These are phyloP conservation scores for Fraxinus platypoda DNA, from an alignment of 305 asterid species.

Conservation along the genomic window DNA sequence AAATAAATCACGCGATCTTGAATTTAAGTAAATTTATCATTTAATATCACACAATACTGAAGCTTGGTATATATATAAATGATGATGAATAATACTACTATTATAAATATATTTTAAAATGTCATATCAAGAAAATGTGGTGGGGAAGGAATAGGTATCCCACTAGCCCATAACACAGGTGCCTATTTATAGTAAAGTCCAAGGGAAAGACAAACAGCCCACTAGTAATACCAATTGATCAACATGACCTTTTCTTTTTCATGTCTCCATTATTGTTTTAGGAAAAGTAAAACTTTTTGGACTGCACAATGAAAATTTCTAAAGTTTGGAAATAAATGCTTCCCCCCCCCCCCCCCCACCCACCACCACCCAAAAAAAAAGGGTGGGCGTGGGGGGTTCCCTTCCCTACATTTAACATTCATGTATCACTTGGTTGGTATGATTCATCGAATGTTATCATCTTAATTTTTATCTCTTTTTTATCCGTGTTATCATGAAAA, in stretches of 20 bases:
- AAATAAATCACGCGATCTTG: too few species aligned
- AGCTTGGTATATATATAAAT: too few species aligned
- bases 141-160: constrained; percentile 16
- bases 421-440: neutral
- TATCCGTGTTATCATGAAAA: neutral
- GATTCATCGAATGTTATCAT: constrained; percentile 12
- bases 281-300: constrained; percentile 10
- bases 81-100: too few species aligned
- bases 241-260: constrained; percentile 15
- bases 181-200: constrained; percentile 40
- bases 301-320: neutral
- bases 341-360: neutral
- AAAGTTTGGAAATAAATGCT: neutral
- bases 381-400: too few species aligned
- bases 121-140: constrained; percentile 11
- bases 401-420: constrained; percentile 17
- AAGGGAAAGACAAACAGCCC: constrained; percentile 30
- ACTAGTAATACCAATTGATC: constrained; percentile 18
- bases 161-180: constrained; percentile 22
- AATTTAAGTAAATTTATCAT: too few species aligned
- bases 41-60: too few species aligned
- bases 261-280: constrained; percentile 32
- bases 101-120: neutral
- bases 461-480: neutral
- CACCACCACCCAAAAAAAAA: too few species aligned